Evolutionary conservation across 495 filamentous ascomycete species (phyloP).

Genomic region (Thermochaetoides thermophila): DNA sequence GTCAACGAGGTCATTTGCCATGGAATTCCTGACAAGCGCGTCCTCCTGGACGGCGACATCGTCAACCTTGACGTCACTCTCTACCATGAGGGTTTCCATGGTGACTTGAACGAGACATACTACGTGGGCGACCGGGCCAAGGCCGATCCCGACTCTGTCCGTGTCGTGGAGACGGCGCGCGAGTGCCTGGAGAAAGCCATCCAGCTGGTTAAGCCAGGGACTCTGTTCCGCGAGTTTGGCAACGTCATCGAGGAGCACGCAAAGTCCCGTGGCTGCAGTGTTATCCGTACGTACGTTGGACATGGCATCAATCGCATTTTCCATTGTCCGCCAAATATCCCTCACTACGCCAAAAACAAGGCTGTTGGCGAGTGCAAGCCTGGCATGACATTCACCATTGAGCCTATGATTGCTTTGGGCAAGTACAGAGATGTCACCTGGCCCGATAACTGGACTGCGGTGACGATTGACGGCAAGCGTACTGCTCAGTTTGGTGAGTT

Average conservation of each 20-base stretch:
- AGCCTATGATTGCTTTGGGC: conserved; percentile 80
- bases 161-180: conserved; percentile 71
- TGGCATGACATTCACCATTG: conserved; percentile 88
- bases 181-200: conserved; percentile 76
- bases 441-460: conserved; percentile 86
- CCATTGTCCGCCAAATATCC: conserved; percentile 72
- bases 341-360: conserved; percentile 86
- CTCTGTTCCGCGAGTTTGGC: conserved; percentile 71
- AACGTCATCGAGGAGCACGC: conserved; percentile 77
- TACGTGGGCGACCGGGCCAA: conserved; percentile 68
- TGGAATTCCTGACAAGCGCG: conserved; percentile 72
- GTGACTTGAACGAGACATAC: conserved; percentile 85
- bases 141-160: conserved; percentile 60
- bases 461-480: conserved; percentile 63
- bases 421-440: conserved; percentile 70
- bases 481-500: conserved; percentile 66
- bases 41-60: conserved; percentile 72
- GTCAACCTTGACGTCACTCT: conserved; percentile 80
- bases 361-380: conserved; percentile 72
- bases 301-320: conserved; percentile 80
- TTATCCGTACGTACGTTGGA: conserved; percentile 80
- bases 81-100: conserved; percentile 78
- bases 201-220: conserved; percentile 72
- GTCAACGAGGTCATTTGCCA: conserved; percentile 94
- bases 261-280: conserved; percentile 61